phyloP scores from a whole-genome alignment of 2,329 filamentous ascomycete genomes.

The Paecilomyces sp. region DNA sequence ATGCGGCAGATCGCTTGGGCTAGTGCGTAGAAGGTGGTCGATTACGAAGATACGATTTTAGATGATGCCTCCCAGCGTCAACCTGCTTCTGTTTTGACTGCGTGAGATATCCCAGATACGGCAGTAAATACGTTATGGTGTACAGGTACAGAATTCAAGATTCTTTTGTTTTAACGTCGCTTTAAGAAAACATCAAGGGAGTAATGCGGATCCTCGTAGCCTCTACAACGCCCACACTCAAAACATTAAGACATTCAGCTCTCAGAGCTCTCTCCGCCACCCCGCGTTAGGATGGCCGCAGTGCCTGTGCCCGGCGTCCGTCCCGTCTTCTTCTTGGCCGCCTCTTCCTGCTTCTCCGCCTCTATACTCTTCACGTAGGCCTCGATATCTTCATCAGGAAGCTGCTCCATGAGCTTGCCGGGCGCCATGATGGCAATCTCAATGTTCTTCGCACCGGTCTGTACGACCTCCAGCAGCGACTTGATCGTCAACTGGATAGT shows the following conservation, averaged over 20 bases:
- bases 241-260: constrained; percentile 10
- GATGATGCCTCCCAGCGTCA: not conserved
- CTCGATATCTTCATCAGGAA: constrained; percentile 94
- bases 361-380: constrained; percentile 98
- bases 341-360: constrained; percentile 98
- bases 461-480: constrained; percentile 93
- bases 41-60: constrained; percentile 20
- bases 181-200: constrained; percentile 10
- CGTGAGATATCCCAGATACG: not conserved
- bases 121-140: not conserved
- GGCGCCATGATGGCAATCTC: constrained; percentile 98
- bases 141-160: not conserved
- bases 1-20: constrained; percentile 68
- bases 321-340: constrained; percentile 90
- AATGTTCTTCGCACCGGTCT: constrained; percentile 99
- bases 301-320: constrained; percentile 33
- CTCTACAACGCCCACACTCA: constrained; percentile 3
- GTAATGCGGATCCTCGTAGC: constrained; percentile 11
- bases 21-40: constrained; percentile 34
- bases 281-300: constrained; percentile 67
- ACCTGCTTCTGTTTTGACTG: not conserved
- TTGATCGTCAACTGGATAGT: constrained; percentile 98
- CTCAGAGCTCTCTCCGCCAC: constrained; percentile 31
- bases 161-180: not conserved
- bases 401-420: constrained; percentile 83